Base-by-base conservation (phyloP, 345 rosid genomes). In the Eutrema heterophyllum region DNA sequence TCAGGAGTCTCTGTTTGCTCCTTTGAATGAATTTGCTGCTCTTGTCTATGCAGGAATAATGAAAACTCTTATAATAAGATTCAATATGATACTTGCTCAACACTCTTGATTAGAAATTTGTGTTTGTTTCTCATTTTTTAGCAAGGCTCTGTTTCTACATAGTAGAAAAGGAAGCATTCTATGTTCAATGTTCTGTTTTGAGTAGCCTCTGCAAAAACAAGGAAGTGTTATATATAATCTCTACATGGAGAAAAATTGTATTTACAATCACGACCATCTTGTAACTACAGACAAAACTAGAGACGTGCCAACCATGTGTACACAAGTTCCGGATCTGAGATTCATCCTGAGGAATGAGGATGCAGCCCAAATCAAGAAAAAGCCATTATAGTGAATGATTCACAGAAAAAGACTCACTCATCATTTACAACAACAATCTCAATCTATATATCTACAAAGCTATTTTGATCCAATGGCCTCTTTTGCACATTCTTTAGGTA, bases 401-500 rank as follows among this genome's bases (percentile, higher is more conserved):
- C 54, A 73, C 60, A 9, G 30, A 53, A 61, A 38, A 55, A 44
- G 9, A 77, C 35, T 55, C 70, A 48, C 76, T 70, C 68, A 55
- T 55, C 16, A 38, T 77, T 64, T 56, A 77, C 62, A 64, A 57
- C 65, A 55, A 55, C 65, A 55, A 55, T 55, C 67, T 55, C 80
- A 55, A 48, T 70, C 69, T 52, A 35, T 75, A 64, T 70, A 64
- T 70, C 65, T 64, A 76, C 71, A 46, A 55, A 55, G 32, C 71
- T 71, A 57, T 14, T 40, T 40, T 57, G 54, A 36, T 32, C 72
- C 68, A 71, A 9, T 49, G 33, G 71, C 56, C 76, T 79, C 70
- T 81, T 83, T 80, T 48, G 48, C 82, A 56, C 60, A 15, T 38
- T 70, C 81, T 77, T 78, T 76, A 3, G 98, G 98, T 56, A 79